Evolutionary conservation across 2,329 filamentous ascomycete species (phyloP).

Genomic region (Fusarium chuoi): DNA sequence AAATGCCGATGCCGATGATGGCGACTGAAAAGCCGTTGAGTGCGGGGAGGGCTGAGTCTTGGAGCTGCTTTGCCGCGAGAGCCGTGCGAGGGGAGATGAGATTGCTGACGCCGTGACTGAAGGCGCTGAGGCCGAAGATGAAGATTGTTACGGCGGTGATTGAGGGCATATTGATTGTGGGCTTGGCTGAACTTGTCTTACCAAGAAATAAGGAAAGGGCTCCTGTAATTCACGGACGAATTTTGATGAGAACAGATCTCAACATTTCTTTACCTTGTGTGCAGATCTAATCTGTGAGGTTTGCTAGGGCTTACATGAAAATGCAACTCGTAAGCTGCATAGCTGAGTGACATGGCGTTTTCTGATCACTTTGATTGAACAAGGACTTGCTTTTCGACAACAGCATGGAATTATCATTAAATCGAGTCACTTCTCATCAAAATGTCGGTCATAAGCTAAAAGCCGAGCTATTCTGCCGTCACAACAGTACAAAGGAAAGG

Average conservation of each 20-base stretch:
- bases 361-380: not conserved
- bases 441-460: not conserved
- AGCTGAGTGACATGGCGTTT: not conserved
- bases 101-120: slow-evolving; percentile 21
- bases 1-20: slow-evolving; percentile 17
- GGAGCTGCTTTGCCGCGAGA: slow-evolving; percentile 17
- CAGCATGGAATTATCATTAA: not conserved
- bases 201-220: fast-evolving
- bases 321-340: not conserved
- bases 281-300: not conserved
- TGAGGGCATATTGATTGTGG: not conserved
- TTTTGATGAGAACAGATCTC: not conserved
- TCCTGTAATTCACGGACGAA: not conserved
- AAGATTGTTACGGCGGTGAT: slow-evolving; percentile 10
- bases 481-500: not conserved
- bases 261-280: not conserved
- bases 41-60: slow-evolving; percentile 17
- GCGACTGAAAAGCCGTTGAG: slow-evolving; percentile 30
- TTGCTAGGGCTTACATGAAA: not conserved
- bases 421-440: not conserved
- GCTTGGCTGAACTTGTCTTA: not conserved
- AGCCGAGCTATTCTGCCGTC: not conserved
- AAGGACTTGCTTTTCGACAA: not conserved
- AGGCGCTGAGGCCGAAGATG: slow-evolving; percentile 25
- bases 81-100: slow-evolving; percentile 24